Conservation (phyloP, 2,329 filamentous ascomycete species). For the Aureobasidium sp. region DNA sequence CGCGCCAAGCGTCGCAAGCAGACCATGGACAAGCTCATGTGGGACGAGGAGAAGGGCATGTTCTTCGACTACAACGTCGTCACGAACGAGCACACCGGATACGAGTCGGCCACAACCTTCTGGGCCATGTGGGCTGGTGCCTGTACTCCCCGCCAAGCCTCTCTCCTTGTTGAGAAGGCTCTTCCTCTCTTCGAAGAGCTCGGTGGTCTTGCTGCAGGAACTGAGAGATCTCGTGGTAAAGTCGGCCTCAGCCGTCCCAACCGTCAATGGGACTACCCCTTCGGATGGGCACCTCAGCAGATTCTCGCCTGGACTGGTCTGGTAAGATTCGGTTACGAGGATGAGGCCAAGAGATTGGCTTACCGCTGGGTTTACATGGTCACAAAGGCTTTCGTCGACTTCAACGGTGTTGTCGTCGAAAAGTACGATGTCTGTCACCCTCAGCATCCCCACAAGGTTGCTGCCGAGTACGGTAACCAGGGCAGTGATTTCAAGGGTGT, state of each 20-base stretch:
- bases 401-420: slow-evolving; percentile 95
- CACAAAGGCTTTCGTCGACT: slow-evolving; percentile 95
- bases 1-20: slow-evolving; percentile 75
- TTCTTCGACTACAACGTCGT: slow-evolving; percentile 95
- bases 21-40: slow-evolving; percentile 85
- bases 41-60: slow-evolving; percentile 88
- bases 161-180: slow-evolving; percentile 67
- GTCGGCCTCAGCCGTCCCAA: slow-evolving; percentile 79
- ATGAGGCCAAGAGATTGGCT: slow-evolving; percentile 78
- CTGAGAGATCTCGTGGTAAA: slow-evolving; percentile 74
- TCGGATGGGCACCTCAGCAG: slow-evolving; percentile 97
- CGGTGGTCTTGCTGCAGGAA: slow-evolving; percentile 82
- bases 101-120: slow-evolving; percentile 89
- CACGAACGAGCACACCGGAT: slow-evolving; percentile 68
- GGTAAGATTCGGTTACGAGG: slow-evolving; percentile 81
- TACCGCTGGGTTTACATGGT: slow-evolving; percentile 99
- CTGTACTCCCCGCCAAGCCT: slow-evolving; percentile 74
- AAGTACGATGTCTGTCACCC: slow-evolving; percentile 95
- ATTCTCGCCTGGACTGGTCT: slow-evolving; percentile 95
- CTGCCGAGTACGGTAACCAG: slow-evolving; percentile 97
- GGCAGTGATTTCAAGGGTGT: slow-evolving; percentile 92
- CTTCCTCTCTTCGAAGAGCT: slow-evolving; percentile 81
- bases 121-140: slow-evolving; percentile 97
- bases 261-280: slow-evolving; percentile 97
- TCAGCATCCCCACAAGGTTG: slow-evolving; percentile 84